A percentile compares a stretch with the other conserved stretches of the same genome.
These are phyloP conservation scores for Oryza australiensis DNA, from an alignment of 176 grass and related monocot species.

Conservation along the genomic window DNA sequence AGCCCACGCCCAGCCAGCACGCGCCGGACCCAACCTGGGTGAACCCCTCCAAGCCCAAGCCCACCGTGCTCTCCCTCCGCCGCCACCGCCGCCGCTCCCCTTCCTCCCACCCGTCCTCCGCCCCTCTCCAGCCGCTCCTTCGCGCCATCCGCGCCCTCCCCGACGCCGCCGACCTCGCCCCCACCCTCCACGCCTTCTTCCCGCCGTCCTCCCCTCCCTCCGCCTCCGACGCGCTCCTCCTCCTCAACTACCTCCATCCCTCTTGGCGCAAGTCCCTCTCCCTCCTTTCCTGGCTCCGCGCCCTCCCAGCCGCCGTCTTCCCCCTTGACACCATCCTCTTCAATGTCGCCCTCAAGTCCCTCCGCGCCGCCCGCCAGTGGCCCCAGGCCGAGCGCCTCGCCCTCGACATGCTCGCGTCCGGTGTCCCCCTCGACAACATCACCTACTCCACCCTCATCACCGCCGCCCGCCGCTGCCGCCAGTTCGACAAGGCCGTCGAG, in stretches of 20 bases:
- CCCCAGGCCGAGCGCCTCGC: conserved; percentile 60
- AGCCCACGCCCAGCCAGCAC: conserved; percentile 22
- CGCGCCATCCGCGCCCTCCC: conserved; percentile 53
- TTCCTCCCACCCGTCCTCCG: conserved; percentile 40
- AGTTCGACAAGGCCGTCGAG: conserved; percentile 64
- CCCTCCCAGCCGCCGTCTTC: conserved; percentile 27
- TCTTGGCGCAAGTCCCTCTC: conserved; percentile 63
- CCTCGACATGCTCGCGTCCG: conserved; percentile 59
- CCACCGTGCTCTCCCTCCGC: conserved; percentile 64
- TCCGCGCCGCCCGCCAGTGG: conserved; percentile 66
- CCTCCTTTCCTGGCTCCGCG: conserved; percentile 58
- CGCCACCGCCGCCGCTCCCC: conserved; percentile 59
- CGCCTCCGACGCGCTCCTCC: conserved; percentile 59
- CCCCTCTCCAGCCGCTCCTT: conserved; percentile 42
- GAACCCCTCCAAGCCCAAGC: conserved; percentile 75
- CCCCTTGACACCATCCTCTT: conserved; percentile 71
- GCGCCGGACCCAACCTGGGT: conserved; percentile 67
- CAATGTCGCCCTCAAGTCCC: conserved; percentile 84
- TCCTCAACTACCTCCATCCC: conserved; percentile 72
- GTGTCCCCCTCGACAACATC: conserved; percentile 76
- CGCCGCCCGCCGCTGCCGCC: conserved; percentile 65
- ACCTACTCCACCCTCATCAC: conserved; percentile 94
- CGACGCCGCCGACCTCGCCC: conserved; percentile 47
- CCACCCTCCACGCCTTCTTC: conserved; percentile 48
- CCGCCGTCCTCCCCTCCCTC: conserved; percentile 40